Conservation (phyloP, 176 grass and related monocot genomes). For the Zizania latifolia region DNA sequence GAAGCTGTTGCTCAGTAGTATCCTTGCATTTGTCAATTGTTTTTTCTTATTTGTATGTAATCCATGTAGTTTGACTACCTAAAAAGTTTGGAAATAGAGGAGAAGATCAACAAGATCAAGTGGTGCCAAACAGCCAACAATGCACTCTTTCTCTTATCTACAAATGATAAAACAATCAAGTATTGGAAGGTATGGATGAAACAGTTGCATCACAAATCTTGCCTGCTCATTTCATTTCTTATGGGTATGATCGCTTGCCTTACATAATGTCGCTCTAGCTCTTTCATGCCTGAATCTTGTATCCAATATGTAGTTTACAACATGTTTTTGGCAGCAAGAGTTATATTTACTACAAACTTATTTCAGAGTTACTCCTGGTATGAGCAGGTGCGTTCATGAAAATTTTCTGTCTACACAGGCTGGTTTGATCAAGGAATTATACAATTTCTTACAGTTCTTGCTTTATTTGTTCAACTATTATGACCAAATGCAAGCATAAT, state of each 20-base stretch:
- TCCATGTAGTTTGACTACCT: constrained; percentile 84
- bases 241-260: neutral
- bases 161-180: constrained; percentile 96
- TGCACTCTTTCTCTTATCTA: constrained; percentile 71
- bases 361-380: neutral
- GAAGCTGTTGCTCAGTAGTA: neutral
- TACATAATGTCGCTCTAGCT: neutral
- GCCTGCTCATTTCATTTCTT: constrained; percentile 12
- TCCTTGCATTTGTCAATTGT: neutral
- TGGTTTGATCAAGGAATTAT: neutral
- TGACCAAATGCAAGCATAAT: neutral
- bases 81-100: constrained; percentile 98
- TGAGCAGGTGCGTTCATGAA: neutral
- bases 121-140: constrained; percentile 81
- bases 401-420: neutral
- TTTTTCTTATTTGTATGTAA: constrained; percentile 29
- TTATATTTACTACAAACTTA: neutral
- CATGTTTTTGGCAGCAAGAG: neutral
- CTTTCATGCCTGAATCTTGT: constrained; percentile 4
- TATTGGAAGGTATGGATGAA: constrained; percentile 73
- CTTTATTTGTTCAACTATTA: neutral
- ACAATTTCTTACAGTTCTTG: neutral
- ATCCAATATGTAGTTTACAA: constrained; percentile 16
- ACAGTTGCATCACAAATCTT: constrained; percentile 12
- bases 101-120: constrained; percentile 92